Evolutionary conservation across 140 eudicot species (phyloP), one percentile per base, ranked within the genome.

Genomic region (Ambrosia hybrid): DNA sequence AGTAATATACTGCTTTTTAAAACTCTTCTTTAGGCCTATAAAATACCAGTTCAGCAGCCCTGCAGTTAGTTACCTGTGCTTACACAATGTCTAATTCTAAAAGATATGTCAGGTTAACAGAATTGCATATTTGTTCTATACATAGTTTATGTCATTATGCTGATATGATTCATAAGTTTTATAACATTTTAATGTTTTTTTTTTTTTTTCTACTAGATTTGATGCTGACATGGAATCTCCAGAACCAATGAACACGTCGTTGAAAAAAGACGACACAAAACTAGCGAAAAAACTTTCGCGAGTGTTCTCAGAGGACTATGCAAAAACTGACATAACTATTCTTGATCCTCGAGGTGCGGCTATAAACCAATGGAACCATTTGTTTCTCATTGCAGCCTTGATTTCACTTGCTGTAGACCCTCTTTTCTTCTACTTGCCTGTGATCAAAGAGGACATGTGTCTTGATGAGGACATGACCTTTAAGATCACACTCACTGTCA

Each of bases 351-450:
- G 92, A 61, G 92, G 95, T 52, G 37, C 64, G 7, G 37, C 72
- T 3, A 52, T 81, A n/a, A 67, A 65, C 57, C 65, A 33, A 78
- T 91, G 97, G 97, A 88, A 91, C 65, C 85, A 83, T 58, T 67
- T 78, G 61, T 87, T 87, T 73, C 78, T 87, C 14, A 68, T 87
- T 48, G 85, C 88, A 51, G 83, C 88, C 30, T 83, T 87, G 17
- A 58, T 80, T 62, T 85, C 96, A 15, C 79, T 92, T 7, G 89
- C 89, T 14, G 90, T 87, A 9, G 98, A 92, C 77, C 98, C 98
- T 33, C 73, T 92, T 0, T 92, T 92, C 85, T 92, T 89, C 68
- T 92, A 85, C 84, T 76, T 92, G 75, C 96, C 98, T 0, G 79
- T 76, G 14, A 76, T 83, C 26, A 67, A 73, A n/a, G 68, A 79